Evolutionary conservation across 2,329 filamentous ascomycete species (phyloP), one percentile per base, ranked within the genome.

Genomic region (Ophiostoma ips): DNA sequence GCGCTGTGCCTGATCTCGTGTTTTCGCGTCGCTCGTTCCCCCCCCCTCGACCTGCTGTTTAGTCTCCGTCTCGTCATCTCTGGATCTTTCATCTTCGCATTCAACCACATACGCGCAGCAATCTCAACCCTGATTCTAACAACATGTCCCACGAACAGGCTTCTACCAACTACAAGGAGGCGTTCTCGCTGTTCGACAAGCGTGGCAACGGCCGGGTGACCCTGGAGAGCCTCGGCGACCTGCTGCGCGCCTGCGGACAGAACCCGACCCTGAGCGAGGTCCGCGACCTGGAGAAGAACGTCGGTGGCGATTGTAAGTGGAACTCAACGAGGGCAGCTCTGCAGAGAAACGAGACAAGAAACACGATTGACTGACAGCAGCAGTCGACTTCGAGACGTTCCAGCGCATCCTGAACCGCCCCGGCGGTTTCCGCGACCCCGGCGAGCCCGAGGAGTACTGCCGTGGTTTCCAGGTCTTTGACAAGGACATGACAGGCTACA

Each of bases 131-230:
- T n/a, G n/a, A 6, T 24, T 3, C 13, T 21, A 34, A 21, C 18
- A 31, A 46, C 48, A 75, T 73, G 71, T 70, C 73, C 75, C 75
- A 75, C 63, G 63, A 70, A 54, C 77, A 83, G 79, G 79, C 79
- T 67, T 81, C 77, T 55, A 96, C 90, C 73, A 96, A 98, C 83
- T 98, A 96, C 87, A 96, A 96, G 77, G 92, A 98, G 83, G 92
- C 92, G 60, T 98, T 98, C 71, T 89, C 89, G 62, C 85, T 98
- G 67, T 98, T 96, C 76, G 92, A 98, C 77, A 96, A 95, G 82
- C 90, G 92, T 68, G 92, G 92, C 65, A 94, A 87, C 65, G 89
- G 90, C 64, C 89, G 89, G 61, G 92, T 96, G 59, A 71, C 84
- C 37, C 75, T 89, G 66, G 84, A 90, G 58, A 84, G 83, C 57